Evolutionary conservation across 495 filamentous ascomycete genomes (phyloP).

Genomic region (Ramalina peruviana): DNA sequence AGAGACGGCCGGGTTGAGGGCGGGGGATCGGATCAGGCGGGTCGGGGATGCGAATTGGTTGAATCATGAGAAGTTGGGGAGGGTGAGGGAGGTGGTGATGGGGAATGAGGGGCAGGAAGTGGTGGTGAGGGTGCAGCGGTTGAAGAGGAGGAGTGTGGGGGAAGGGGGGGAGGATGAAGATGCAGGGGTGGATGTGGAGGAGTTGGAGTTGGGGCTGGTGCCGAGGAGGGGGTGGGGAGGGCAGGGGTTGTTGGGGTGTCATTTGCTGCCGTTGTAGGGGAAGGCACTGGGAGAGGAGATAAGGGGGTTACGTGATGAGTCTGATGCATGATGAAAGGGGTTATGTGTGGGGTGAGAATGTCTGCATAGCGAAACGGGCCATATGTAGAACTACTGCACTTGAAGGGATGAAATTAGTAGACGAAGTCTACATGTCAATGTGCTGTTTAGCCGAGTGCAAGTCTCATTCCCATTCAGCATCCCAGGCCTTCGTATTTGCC

Average conservation of each 20-base stretch:
- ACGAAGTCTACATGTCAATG: too few relatives aligned
- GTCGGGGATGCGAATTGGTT: constrained; percentile 71
- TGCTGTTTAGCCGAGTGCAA: too few relatives aligned
- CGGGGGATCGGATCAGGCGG: constrained; percentile 67
- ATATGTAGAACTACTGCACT: too few relatives aligned
- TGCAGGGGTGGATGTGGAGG: constrained; percentile 56
- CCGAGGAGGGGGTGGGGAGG: constrained; percentile 79
- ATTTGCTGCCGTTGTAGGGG: constrained; percentile 56
- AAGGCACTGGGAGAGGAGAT: not conserved
- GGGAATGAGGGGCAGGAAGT: constrained; percentile 78
- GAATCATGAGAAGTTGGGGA: constrained; percentile 75
- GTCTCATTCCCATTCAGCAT: not conserved
- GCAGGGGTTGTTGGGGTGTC: constrained; percentile 74
- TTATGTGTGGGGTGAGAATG: too few relatives aligned
- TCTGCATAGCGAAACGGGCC: too few relatives aligned
- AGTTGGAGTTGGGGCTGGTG: constrained; percentile 54
- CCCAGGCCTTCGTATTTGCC: not conserved
- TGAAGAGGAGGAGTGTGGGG: constrained; percentile 56
- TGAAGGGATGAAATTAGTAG: too few relatives aligned
- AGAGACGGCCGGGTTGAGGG: constrained; percentile 63
- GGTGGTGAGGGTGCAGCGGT: constrained; percentile 24
- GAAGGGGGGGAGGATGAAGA: constrained; percentile 43
- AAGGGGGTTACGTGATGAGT: too few relatives aligned
- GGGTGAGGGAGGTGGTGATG: constrained; percentile 71
- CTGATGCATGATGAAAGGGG: too few relatives aligned